phyloP scores from a whole-genome alignment of 2,329 filamentous ascomycete genomes.

The Zasmidium angulare region DNA sequence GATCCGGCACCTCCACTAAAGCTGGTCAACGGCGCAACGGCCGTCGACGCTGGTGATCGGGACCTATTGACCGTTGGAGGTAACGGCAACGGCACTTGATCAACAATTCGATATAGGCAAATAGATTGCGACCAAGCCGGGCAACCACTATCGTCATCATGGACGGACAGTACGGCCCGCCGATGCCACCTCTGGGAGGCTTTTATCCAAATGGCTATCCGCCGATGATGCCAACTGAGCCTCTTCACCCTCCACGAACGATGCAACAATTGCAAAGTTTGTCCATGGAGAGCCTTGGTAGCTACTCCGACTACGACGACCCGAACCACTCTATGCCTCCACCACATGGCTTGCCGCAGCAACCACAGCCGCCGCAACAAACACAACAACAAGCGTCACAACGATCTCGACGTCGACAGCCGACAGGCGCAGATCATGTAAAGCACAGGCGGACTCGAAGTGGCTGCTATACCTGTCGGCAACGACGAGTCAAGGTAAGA shows the following conservation, averaged over 20 bases:
- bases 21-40: conserved; percentile 17
- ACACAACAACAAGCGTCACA: conserved; percentile 9
- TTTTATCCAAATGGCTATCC: conserved; percentile 33
- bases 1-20: conserved; percentile 15
- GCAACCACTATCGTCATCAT: conserved; percentile 19
- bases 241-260: conserved; percentile 22
- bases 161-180: conserved; percentile 31
- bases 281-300: conserved; percentile 35
- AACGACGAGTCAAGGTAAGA: conserved; percentile 74
- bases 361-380: not conserved
- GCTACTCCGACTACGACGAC: conserved; percentile 34
- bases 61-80: conserved; percentile 21
- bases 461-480: conserved; percentile 89
- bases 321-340: conserved; percentile 27
- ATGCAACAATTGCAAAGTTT: conserved; percentile 34
- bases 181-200: conserved; percentile 29
- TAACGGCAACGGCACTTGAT: conserved; percentile 10
- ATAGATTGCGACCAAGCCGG: conserved; percentile 14
- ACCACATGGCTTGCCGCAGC: conserved; percentile 18
- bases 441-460: conserved; percentile 93
- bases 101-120: conserved; percentile 17
- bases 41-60: conserved; percentile 12
- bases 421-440: conserved; percentile 62
- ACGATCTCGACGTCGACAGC: conserved; percentile 30
- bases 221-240: conserved; percentile 31